Evolutionary conservation across 768 basidiomycete species (phyloP).

Genomic region (Auriculariales sp.): DNA sequence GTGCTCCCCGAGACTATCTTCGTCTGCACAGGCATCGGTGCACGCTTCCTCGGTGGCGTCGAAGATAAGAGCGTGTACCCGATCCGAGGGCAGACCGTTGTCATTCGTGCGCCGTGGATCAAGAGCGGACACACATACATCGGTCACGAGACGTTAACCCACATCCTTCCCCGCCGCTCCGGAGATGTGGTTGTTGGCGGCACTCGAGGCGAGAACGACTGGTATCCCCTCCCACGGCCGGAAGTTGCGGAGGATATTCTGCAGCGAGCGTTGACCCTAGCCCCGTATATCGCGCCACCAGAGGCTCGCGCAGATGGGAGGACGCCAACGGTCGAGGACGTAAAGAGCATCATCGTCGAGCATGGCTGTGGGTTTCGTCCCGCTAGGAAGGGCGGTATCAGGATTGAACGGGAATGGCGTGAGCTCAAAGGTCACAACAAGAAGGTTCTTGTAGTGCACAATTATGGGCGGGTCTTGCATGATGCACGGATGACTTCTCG

Average conservation of each 20-base stretch:
- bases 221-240: too few relatives aligned
- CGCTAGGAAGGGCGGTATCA: conserved; percentile 46
- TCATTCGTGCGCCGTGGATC: conserved; percentile 56
- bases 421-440: not conserved
- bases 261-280: too few relatives aligned
- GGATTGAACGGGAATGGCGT: conserved; percentile 38
- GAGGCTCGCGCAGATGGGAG: conserved; percentile 3
- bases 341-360: conserved; percentile 23
- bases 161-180: conserved; percentile 47
- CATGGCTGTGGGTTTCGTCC: conserved; percentile 50
- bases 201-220: too few relatives aligned
- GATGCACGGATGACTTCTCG: not conserved
- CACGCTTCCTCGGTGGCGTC: conserved; percentile 63
- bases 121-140: too few relatives aligned
- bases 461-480: conserved; percentile 12
- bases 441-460: conserved; percentile 10
- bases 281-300: too few relatives aligned
- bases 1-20: not conserved
- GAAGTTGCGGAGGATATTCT: too few relatives aligned
- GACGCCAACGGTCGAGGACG: conserved; percentile 22
- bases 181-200: conserved; percentile 39
- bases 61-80: conserved; percentile 65
- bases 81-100: conserved; percentile 71
- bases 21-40: conserved; percentile 23
- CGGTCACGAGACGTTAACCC: conserved; percentile 30